Base-by-base conservation (phyloP, 2,329 filamentous ascomycete genomes). In the Clarireedia hainanense region DNA sequence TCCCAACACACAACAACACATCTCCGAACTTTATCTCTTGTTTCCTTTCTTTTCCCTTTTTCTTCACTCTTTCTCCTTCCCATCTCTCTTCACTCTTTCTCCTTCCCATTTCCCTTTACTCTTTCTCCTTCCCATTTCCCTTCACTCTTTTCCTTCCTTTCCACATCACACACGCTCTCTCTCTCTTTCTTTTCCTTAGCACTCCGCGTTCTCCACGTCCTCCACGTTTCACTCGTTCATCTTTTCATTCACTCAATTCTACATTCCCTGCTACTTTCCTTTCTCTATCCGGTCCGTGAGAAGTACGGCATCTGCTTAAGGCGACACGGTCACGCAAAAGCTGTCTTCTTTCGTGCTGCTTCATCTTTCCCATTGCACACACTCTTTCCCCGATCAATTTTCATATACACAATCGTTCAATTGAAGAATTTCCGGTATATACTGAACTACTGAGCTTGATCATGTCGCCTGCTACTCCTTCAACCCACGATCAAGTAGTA, bases 381-480 rank as follows among this genome's bases (percentile, higher is more conserved):
- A 17, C 40, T 46, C 27, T 45, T 15, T 48, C 17, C 17, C 4
- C n/a, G 20, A 23, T 20, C 27, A 47, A 37, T 9, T n/a, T 17
- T 42, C 5, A 20, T 20, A 10, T 42, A 42, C 15, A 10, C 15
- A 42, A 42, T 42, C 15, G 20, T 17, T 23, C n/a, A 42, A 42
- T 17, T 14, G n/a, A 20, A 17, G 4, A 42, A 42, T 17, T 20
- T 37, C 15, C 3, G 39, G 39, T 10, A 20, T 42, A 17, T 42
- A 17, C 4, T n/a, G 39, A 40, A 17, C 10, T 10, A 30, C 48
- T 26, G 34, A 24, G 14, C 17, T 50, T 15, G 4, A 42, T 37
- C 26, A 57, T 57, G 55, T 53, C 55, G 23, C 49, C 55, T 53
- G 43, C 55, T 48, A 53, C 49, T 36, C 55, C 55, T n/a, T 47